Base-by-base conservation (phyloP, 2,329 filamentous ascomycete species). In the Rugonectria rugulosa region DNA sequence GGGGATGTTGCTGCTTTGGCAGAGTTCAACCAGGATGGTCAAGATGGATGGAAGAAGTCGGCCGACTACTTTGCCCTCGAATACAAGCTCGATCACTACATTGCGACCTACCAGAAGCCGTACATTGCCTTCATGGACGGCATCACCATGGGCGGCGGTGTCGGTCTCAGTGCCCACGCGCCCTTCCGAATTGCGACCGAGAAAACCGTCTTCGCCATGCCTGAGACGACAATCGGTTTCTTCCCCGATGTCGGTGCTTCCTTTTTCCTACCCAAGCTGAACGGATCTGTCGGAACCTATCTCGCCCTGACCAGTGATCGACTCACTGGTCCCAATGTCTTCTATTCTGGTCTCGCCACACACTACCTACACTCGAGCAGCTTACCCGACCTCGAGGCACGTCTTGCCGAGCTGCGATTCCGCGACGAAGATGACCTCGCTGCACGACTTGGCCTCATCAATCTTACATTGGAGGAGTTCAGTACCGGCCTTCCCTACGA, bases 221-320 rank as follows among this genome's bases (percentile, higher is more conserved):
- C 95, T 24, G 95, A 99, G 79, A 99, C 95, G 4, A 96, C 87
- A 8, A 99, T 99, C 70, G 95, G 95, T 32, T 97, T 98, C 81
- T 99, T 99, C 82, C 95, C 96, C 6, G 96, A 99, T 70, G 95
- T 99, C 43, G 95, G 95, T 58, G 96, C 89, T 26, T 96, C 91
- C 10, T 99, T 98, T 80, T 98, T 98, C 81, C 81, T 99, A 49
- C 91, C 95, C 14, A 85, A 92, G 60, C 87, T 99, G 81, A 87
- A 96, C 67, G 95, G 95, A 44, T 80, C 87, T 56, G 77, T 96
- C 52, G 95, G 95, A 53, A 97, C 91, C 17, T 99, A 98, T 75
- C 87, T 99, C 37, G 95, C 92, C 17, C 81, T 99, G 61, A 99
- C 95, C 7, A 95, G 92, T 70, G 89, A 94, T 70, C 85, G 86